phyloP scores from a whole-genome alignment of 192 early-diverging fungal species.

The Anaeromyces robustus region DNA sequence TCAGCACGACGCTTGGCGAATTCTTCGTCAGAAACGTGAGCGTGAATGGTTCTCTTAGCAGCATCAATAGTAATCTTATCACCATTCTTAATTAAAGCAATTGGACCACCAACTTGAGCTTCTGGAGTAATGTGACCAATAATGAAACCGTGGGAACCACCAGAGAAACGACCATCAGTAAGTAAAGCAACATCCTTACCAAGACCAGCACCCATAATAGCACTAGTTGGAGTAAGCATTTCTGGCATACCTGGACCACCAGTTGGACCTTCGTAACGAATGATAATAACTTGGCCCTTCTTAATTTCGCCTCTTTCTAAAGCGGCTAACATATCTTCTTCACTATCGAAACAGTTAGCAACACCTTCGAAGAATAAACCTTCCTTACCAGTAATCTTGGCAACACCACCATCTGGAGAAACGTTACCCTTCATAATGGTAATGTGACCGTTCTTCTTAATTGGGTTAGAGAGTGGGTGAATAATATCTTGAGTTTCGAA shows the following conservation, averaged over 20 bases:
- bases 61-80: conserved; percentile 87
- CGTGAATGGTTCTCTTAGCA: conserved; percentile 51
- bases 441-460: conserved; percentile 89
- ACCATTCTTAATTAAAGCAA: conserved; percentile 78
- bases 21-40: conserved; percentile 64
- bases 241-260: conserved; percentile 99
- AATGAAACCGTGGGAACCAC: conserved; percentile 96
- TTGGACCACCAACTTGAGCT: conserved; percentile 90
- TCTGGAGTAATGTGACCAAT: conserved; percentile 98
- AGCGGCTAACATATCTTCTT: conserved; percentile 79
- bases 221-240: conserved; percentile 93
- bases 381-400: conserved; percentile 99
- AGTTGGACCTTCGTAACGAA: conserved; percentile 95
- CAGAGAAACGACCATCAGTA: conserved; percentile 98
- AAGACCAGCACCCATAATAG: conserved; percentile 98
- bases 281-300: conserved; percentile 86
- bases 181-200: conserved; percentile 93
- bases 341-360: conserved; percentile 83
- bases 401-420: conserved; percentile 88
- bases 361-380: conserved; percentile 74
- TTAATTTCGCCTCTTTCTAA: conserved; percentile 72
- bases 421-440: conserved; percentile 89
- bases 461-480: conserved; percentile 59
- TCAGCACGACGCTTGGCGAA: conserved; percentile 42
- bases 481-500: conserved; percentile 76